Conservation (phyloP, 2,329 filamentous ascomycete genomes). For the Aspergillus luchuensis region DNA sequence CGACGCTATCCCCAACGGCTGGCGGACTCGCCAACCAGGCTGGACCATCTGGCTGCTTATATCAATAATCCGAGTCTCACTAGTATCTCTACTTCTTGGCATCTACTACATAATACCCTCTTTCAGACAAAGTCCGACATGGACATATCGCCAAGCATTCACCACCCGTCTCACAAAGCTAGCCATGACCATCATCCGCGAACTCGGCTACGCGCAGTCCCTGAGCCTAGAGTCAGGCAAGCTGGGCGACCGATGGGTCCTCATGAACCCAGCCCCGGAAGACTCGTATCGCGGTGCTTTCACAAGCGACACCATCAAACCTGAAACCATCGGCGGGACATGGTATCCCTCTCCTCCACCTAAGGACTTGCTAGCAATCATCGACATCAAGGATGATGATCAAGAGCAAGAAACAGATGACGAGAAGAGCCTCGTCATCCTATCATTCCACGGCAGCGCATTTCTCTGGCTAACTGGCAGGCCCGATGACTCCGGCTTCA, state of each 20-base stretch:
- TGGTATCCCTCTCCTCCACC: neutral
- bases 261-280: neutral
- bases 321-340: neutral
- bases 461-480: slow-evolving; percentile 4
- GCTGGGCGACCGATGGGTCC: neutral
- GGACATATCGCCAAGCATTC: slow-evolving; percentile 4
- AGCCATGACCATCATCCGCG: neutral
- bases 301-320: neutral
- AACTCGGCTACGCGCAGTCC: slow-evolving; percentile 3
- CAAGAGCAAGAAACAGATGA: neutral
- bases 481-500: neutral
- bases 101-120: neutral
- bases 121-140: neutral
- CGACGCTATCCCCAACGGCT: slow-evolving; percentile 1
- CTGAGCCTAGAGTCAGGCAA: neutral
- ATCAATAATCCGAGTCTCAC: neutral
- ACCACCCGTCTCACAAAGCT: neutral
- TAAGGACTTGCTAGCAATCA: neutral
- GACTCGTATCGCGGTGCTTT: neutral
- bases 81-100: neutral
- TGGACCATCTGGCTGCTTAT: neutral
- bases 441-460: neutral
- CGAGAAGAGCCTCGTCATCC: neutral
- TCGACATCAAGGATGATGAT: neutral
- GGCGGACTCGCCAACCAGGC: slow-evolving; percentile 2